Percentiles rank a stretch among this genome's conserved stretches.
phyloP scores from a whole-genome alignment of 345 rosid species.

The Mercurialis annua region DNA sequence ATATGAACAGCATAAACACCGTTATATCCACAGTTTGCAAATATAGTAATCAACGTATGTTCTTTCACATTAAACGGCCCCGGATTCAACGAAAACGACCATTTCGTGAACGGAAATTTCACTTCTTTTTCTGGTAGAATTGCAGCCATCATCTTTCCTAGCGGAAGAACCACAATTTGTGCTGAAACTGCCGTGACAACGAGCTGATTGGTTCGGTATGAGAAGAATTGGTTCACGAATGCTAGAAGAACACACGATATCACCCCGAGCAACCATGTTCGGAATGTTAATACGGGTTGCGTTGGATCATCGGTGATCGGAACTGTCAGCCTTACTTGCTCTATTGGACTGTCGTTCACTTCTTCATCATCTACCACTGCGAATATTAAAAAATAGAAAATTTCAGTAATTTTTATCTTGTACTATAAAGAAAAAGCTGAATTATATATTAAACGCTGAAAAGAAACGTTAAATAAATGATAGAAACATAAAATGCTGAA shows the following conservation, averaged over 20 bases:
- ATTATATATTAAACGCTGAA: too few species aligned
- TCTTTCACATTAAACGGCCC: slow-evolving; percentile 52
- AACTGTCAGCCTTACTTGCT: slow-evolving; percentile 38
- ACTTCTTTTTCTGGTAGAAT: slow-evolving; percentile 23
- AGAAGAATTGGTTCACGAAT: slow-evolving; percentile 40
- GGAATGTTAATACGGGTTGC: slow-evolving; percentile 31
- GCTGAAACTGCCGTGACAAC: slow-evolving; percentile 25
- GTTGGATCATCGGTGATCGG: slow-evolving; percentile 39
- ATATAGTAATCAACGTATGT: slow-evolving; percentile 44
- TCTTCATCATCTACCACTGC: slow-evolving; percentile 15
- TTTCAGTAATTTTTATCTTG: too few species aligned
- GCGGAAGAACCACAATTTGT: slow-evolving; percentile 40
- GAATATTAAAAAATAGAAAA: too few species aligned
- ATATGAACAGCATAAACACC: slow-evolving; percentile 27
- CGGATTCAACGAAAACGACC: slow-evolving; percentile 49
- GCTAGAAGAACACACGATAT: slow-evolving; percentile 25
- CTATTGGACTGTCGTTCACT: slow-evolving; percentile 32
- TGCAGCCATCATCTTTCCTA: slow-evolving; percentile 46
- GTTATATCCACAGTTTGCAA: slow-evolving; percentile 33
- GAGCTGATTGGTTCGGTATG: slow-evolving; percentile 33
- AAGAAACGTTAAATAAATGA: too few species aligned
- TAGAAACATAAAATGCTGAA: too few species aligned
- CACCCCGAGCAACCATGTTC: slow-evolving; percentile 48
- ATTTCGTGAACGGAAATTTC: slow-evolving; percentile 31
- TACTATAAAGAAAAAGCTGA: too few species aligned